Conservation (phyloP, 768 basidiomycete species). For the Daedaleopsis nitida region DNA sequence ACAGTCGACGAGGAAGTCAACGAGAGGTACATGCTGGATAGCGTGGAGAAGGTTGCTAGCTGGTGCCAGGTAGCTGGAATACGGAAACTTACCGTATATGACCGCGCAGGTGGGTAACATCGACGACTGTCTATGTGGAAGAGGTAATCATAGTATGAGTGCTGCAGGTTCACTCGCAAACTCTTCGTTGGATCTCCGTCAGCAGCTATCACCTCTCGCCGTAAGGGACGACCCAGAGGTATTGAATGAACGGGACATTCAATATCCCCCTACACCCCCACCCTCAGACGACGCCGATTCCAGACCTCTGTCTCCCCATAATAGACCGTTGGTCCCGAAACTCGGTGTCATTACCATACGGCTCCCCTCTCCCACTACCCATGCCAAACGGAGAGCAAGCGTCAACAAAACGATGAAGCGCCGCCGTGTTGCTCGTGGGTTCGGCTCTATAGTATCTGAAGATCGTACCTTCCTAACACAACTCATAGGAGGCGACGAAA, state of each 20-base stretch:
- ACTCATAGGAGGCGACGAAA: conserved; percentile 1
- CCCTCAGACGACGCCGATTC: conserved; percentile 72
- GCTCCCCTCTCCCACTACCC: neutral
- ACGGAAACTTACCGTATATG: conserved; percentile 67
- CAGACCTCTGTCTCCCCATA: conserved; percentile 57
- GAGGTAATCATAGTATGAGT: neutral
- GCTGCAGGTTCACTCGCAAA: conserved; percentile 20
- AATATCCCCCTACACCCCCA: conserved; percentile 80
- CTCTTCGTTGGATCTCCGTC: conserved; percentile 40
- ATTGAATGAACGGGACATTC: conserved; percentile 53
- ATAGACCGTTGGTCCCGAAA: conserved; percentile 5
- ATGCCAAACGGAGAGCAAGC: conserved; percentile 8
- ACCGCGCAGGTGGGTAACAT: conserved; percentile 58
- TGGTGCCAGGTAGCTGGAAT: conserved; percentile 73
- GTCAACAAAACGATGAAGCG: conserved; percentile 22
- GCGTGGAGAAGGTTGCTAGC: conserved; percentile 49
- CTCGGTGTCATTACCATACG: conserved; percentile 24
- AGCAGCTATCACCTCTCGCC: conserved; percentile 31
- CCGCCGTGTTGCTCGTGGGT: conserved; percentile 26
- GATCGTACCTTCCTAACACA: neutral
- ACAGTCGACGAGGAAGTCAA: conserved; percentile 35
- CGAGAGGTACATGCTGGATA: conserved; percentile 50
- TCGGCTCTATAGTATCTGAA: conserved; percentile 2
- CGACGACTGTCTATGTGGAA: conserved; percentile 26
- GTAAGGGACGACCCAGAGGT: conserved; percentile 20